Conservation (phyloP, 169 alveolate genomes). For the Cryptosporidium ubiquitum region DNA sequence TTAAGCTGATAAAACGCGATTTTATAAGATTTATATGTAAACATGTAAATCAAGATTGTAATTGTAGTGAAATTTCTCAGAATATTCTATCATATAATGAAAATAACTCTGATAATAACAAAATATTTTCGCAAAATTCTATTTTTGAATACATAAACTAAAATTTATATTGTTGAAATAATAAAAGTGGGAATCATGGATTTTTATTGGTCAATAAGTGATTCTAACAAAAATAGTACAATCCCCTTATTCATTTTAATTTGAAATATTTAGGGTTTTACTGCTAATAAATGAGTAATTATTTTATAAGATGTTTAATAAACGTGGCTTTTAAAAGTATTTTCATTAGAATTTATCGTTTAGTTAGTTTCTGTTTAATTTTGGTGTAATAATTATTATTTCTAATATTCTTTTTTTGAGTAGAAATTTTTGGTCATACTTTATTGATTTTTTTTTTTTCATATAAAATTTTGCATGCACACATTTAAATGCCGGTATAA, state of each 20-base stretch:
- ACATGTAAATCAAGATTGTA: conserved; percentile 2
- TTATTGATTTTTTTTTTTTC: not conserved
- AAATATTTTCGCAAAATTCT: not conserved
- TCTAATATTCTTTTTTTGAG: too few relatives aligned
- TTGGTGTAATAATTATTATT: too few relatives aligned
- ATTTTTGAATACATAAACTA: conserved; percentile 6
- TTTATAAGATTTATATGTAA: conserved; percentile 17
- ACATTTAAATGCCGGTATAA: conserved; percentile 9
- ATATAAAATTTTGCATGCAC: conserved; percentile 5
- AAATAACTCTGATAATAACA: not conserved
- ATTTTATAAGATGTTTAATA: too few relatives aligned
- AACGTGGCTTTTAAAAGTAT: too few relatives aligned
- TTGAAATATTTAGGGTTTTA: not conserved
- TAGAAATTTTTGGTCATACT: not conserved
- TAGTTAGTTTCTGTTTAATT: too few relatives aligned
- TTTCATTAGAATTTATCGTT: too few relatives aligned
- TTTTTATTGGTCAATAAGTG: too few relatives aligned
- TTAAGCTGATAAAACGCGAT: conserved; percentile 38
- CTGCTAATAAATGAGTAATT: not conserved
- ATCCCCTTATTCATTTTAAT: not conserved
- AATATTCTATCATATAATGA: not conserved
- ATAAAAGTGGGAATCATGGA: not conserved
- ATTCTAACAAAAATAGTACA: not conserved
- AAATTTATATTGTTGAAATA: too few relatives aligned
- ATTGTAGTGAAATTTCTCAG: not conserved